Evolutionary conservation across 805 yeast genomes (phyloP), one percentile per base, ranked within the genome.

Genomic region (Barnettozyma californica): DNA sequence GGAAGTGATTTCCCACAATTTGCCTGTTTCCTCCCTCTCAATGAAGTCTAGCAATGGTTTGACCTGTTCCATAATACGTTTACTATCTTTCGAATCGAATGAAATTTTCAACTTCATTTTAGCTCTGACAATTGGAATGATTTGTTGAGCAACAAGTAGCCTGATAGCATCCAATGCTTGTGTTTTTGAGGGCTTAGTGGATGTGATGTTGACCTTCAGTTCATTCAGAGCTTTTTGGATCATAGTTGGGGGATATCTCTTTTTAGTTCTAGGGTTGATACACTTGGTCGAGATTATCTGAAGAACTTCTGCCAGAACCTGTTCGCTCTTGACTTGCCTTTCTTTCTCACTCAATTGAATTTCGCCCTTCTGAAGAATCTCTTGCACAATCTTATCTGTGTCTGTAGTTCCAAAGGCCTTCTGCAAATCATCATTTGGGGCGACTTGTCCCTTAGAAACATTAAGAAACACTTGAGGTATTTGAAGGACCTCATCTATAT

Each of bases 341-440:
- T 94, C 99, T 70, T 88, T 90, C 65, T 89, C 97, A 58, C 94
- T 89, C 46, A 94, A 76, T 65, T 94, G 98, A 55, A 94, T 84
- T 66, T 94, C 99, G 36, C 99, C 99, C 63, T 87, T 89, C 48
- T 78, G 81, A 51, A 94, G 69, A 47, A 94, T 94, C 59, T 89
- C 96, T 45, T 79, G 71, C 23, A 94, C 82, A 43, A 91, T 86
- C 33, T 75, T 74, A 60, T 90, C 87, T 11, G 78, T 75, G 58
- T 91, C 85, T 0, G 90, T 80, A 0, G 89, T 77, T 1, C 86
- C 90, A 63, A 94, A 92, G 1, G 84, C 74, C 47, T 80, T 75
- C 53, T 76, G 69, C 20, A 94, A 70, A 50, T 92, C 97, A 9
- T 88, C 96, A 56, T 86, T 80, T 16, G 91, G 82, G 3, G 98